Base-by-base conservation (phyloP, 2,329 filamentous ascomycete genomes). In the Phialophora macrospora region DNA sequence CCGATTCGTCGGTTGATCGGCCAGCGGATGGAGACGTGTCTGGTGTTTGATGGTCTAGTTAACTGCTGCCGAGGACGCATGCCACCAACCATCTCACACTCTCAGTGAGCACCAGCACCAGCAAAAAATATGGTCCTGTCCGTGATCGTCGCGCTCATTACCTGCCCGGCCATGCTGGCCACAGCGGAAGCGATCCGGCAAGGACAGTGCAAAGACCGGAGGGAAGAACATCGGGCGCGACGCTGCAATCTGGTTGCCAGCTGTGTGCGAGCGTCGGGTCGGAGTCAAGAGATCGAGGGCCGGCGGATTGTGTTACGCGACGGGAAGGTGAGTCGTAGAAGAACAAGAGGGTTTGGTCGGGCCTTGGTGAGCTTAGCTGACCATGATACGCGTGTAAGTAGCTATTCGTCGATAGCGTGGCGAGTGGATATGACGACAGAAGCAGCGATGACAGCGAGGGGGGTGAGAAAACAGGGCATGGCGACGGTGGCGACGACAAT, bases 181-280 rank as follows among this genome's bases (percentile, higher is more conserved):
- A 81, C 79, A 0, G 78, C 80, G 66, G 82, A 84, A 73, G 80
- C 81, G 3, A 82, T 84, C 62, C 78, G 80, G 3, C 81, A 84
- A 74, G 80, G 80, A 12, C 82, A 83, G 67, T 76, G 77, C 11
- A 81, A 84, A 66, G 80, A 80, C 56, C 79, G 80, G 67, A 76
- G 78, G 66, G 81, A 83, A 74, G 80, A 83, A 68, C 82, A 84
- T 73, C 80, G 82, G 12, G 79, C 80, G 4, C 79, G 80, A 20
- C 77, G 81, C 38, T 83, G 78, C 66, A 83, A 83, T 70, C 76
- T 84, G 32, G 75, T 82, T 20, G 79, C 80, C 24, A 79, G 76
- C 32, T 84, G 81, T 59, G 75, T 80, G 12, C 79, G 79, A 51
- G 75, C 79, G 1, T 83, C 81, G 2, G 74, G 75, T 28, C 72